These are phyloP conservation scores for Suillus ampliporus DNA, from an alignment of 768 basidiomycete genomes.

Conservation along the genomic window DNA sequence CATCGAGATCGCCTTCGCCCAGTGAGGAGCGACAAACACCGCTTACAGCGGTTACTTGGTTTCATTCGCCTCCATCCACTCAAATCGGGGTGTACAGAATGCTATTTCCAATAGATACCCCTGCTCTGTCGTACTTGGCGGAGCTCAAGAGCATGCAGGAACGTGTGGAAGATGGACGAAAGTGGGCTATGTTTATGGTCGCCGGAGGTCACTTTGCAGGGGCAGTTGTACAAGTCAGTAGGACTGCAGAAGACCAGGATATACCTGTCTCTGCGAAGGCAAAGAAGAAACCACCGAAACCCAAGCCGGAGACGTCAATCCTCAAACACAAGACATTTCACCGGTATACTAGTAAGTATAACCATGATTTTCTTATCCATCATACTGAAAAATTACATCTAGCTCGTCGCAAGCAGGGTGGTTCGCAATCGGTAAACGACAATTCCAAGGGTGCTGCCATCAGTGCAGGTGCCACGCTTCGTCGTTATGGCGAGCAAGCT, in stretches of 20 bases:
- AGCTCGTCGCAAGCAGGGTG: slow-evolving; percentile 98
- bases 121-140: slow-evolving; percentile 54
- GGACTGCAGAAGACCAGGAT: slow-evolving; percentile 50
- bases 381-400: slow-evolving; percentile 15
- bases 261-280: slow-evolving; percentile 42
- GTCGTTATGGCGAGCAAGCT: slow-evolving; percentile 95
- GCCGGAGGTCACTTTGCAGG: slow-evolving; percentile 99
- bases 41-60: slow-evolving; percentile 85
- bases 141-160: slow-evolving; percentile 73
- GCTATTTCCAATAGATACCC: slow-evolving; percentile 59
- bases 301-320: slow-evolving; percentile 81
- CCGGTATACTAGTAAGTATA: slow-evolving; percentile 91
- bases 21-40: slow-evolving; percentile 47
- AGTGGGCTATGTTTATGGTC: slow-evolving; percentile 95
- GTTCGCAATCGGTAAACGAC: slow-evolving; percentile 90
- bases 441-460: slow-evolving; percentile 91
- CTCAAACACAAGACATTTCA: slow-evolving; percentile 95
- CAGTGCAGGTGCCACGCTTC: slow-evolving; percentile 91
- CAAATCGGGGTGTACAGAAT: slow-evolving; percentile 90
- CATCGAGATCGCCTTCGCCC: slow-evolving; percentile 53
- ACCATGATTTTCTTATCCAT: not conserved
- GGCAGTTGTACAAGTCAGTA: slow-evolving; percentile 77
- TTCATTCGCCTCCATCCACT: slow-evolving; percentile 83
- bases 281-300: slow-evolving; percentile 64
- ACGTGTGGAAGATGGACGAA: slow-evolving; percentile 58